Conservation (phyloP, 2,329 filamentous ascomycete species). For the Diplodia sapinea region DNA sequence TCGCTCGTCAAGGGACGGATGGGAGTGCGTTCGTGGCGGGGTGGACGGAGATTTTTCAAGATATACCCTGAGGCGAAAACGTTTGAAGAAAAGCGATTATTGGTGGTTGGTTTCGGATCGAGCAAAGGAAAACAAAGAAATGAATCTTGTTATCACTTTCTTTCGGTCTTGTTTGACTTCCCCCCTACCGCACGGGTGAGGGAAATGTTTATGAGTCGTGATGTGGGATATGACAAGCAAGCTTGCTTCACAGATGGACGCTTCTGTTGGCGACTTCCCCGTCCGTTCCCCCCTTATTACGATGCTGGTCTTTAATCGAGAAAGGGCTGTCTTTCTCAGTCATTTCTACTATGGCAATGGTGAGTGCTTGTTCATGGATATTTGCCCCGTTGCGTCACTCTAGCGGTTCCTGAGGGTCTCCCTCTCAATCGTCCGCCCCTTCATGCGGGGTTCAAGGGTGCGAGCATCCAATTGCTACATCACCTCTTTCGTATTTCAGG, state of each 20-base stretch:
- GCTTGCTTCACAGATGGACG: background rate
- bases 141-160: background rate
- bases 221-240: background rate
- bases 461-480: no score
- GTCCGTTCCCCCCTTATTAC: background rate
- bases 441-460: no score
- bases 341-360: background rate
- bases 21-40: background rate
- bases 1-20: background rate
- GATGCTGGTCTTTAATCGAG: background rate
- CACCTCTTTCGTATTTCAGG: no score
- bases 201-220: no score
- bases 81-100: background rate
- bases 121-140: background rate
- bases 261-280: background rate
- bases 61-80: background rate
- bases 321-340: background rate
- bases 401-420: no score
- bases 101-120: background rate
- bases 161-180: background rate
- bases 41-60: background rate
- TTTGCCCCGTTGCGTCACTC: no score
- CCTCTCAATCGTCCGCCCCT: no score
- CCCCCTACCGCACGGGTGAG: no score
- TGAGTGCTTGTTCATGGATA: background rate